These are phyloP conservation scores for Madurella fahalii DNA, from an alignment of 2,329 filamentous ascomycete species.

Conservation along the genomic window DNA sequence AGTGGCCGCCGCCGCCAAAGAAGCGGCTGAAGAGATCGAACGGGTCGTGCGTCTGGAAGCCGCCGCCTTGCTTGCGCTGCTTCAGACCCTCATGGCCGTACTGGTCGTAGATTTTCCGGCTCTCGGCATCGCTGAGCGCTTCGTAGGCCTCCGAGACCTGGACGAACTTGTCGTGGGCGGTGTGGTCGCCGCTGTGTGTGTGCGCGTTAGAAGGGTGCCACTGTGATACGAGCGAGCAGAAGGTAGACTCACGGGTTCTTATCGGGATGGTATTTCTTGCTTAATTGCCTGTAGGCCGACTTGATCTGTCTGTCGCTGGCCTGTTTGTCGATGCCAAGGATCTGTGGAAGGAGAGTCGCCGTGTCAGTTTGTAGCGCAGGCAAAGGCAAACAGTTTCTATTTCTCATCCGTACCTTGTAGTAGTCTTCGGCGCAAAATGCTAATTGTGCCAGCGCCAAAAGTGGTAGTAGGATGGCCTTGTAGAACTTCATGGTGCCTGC, in stretches of 20 bases:
- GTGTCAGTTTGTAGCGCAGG: neutral
- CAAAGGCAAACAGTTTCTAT: neutral
- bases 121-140: constrained; percentile 72
- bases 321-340: constrained; percentile 74
- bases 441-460: constrained; percentile 52
- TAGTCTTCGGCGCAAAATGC: constrained; percentile 65
- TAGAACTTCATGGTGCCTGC: constrained; percentile 48
- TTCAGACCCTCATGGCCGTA: constrained; percentile 89
- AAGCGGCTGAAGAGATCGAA: constrained; percentile 96
- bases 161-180: constrained; percentile 86
- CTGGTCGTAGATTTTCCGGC: constrained; percentile 86
- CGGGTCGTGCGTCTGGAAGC: constrained; percentile 68
- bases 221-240: neutral
- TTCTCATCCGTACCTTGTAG: constrained; percentile 59
- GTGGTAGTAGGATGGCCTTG: constrained; percentile 46
- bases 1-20: constrained; percentile 89
- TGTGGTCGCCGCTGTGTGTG: constrained; percentile 62
- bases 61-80: constrained; percentile 68
- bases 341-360: constrained; percentile 42
- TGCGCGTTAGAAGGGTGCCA: constrained; percentile 7
- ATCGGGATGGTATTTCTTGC: constrained; percentile 95
- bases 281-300: constrained; percentile 83
- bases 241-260: constrained; percentile 78
- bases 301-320: constrained; percentile 89
- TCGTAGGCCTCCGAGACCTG: constrained; percentile 95